phyloP scores from a whole-genome alignment of 2,329 filamentous ascomycete species.

The Diaporthe caulivora region DNA sequence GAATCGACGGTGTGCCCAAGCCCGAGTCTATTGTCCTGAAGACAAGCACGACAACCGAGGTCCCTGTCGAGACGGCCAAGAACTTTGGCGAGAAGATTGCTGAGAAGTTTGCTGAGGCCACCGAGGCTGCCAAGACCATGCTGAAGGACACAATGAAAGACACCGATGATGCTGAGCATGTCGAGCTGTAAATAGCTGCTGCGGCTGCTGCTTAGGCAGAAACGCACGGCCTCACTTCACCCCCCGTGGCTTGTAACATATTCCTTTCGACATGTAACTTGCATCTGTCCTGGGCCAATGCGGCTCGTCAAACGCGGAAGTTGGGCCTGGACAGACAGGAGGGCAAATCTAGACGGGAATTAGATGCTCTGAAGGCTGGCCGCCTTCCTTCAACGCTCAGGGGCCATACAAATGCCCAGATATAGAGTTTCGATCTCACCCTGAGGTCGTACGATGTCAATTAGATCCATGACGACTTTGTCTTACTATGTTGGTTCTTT shows the following conservation, averaged over 20 bases:
- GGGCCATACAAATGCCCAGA: not conserved
- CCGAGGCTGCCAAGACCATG: slow-evolving; percentile 64
- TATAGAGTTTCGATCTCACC: not conserved
- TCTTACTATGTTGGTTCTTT: not conserved
- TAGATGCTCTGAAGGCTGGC: not conserved
- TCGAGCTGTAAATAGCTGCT: slow-evolving; percentile 63
- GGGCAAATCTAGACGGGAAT: not conserved
- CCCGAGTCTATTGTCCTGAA: slow-evolving; percentile 61
- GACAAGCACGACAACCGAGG: slow-evolving; percentile 45
- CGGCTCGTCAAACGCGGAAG: not conserved
- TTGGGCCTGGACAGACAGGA: not conserved
- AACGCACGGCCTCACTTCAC: not conserved
- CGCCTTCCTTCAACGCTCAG: not conserved
- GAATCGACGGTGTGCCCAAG: slow-evolving; percentile 79
- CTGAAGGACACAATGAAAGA: slow-evolving; percentile 60
- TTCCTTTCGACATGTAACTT: not conserved
- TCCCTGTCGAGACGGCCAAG: slow-evolving; percentile 50
- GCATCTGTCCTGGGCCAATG: not conserved
- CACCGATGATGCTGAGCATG: slow-evolving; percentile 68
- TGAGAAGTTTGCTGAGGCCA: slow-evolving; percentile 60
- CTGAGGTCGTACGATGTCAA: not conserved
- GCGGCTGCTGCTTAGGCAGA: not conserved
- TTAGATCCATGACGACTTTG: not conserved
- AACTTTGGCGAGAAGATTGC: slow-evolving; percentile 61
- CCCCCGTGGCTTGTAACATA: not conserved